Evolutionary conservation across 1,284 basidiomycete species (phyloP).

Genomic region (Apiotrichum domesticum): DNA sequence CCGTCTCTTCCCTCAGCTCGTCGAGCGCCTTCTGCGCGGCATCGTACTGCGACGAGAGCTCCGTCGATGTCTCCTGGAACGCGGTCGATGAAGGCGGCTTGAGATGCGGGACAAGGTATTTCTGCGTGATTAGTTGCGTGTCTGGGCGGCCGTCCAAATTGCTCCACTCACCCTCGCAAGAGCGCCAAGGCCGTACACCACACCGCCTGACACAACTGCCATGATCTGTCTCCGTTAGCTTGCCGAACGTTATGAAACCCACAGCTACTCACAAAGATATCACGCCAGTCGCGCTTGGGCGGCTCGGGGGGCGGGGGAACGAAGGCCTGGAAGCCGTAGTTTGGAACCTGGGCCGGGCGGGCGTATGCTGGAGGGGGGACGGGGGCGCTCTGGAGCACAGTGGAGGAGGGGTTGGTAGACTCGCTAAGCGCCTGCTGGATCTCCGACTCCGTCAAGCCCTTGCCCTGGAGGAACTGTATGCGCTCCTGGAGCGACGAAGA

Average conservation of each 20-base stretch:
- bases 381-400: constrained; percentile 12
- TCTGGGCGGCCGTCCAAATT: background rate
- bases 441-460: constrained; percentile 76
- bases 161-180: constrained; percentile 64
- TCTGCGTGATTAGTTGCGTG: constrained; percentile 50
- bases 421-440: constrained; percentile 80
- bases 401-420: constrained; percentile 36
- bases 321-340: constrained; percentile 35
- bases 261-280: constrained; percentile 70
- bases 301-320: constrained; percentile 28
- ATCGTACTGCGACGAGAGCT: constrained; percentile 85
- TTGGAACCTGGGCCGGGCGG: background rate
- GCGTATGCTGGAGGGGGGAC: constrained; percentile 40
- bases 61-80: constrained; percentile 81
- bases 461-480: constrained; percentile 88
- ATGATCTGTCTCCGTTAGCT: constrained; percentile 61
- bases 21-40: constrained; percentile 73
- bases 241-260: too few relatives aligned
- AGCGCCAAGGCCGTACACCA: constrained; percentile 80
- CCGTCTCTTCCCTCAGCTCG: constrained; percentile 48
- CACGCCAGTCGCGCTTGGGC: constrained; percentile 76
- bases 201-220: constrained; percentile 79
- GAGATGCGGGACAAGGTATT: constrained; percentile 87
- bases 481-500: constrained; percentile 74
- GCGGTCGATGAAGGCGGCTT: constrained; percentile 81